Percentiles rank a stretch among this genome's conserved stretches.
These are phyloP conservation scores for Fusarium mangiferae DNA, from an alignment of 2,329 filamentous ascomycete genomes.

Conservation along the genomic window DNA sequence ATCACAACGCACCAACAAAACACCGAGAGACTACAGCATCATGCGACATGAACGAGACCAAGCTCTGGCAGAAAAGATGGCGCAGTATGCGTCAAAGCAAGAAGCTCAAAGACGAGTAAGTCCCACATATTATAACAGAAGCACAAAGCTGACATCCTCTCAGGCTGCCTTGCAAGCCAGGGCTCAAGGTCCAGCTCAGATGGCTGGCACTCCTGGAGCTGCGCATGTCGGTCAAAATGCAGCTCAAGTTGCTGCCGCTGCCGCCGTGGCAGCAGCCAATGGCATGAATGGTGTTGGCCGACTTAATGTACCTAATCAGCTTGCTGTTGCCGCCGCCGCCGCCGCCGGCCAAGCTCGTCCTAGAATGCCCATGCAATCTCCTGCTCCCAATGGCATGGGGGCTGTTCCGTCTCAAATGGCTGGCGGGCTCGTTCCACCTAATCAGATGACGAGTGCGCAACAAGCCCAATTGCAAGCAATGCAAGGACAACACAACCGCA, in stretches of 20 bases:
- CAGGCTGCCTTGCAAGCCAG: conserved; percentile 59
- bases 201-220: conserved; percentile 55
- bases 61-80: conserved; percentile 68
- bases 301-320: conserved; percentile 56
- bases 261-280: conserved; percentile 43
- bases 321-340: conserved; percentile 55
- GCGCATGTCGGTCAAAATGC: conserved; percentile 46
- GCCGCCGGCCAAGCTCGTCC: conserved; percentile 58
- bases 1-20: conserved; percentile 69
- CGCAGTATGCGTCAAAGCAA: conserved; percentile 67
- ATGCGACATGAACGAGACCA: conserved; percentile 89
- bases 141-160: conserved; percentile 41
- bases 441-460: conserved; percentile 72
- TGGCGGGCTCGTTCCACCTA: conserved; percentile 62
- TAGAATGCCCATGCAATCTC: conserved; percentile 65
- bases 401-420: conserved; percentile 60
- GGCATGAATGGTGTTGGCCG: conserved; percentile 48
- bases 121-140: conserved; percentile 22
- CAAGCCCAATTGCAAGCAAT: conserved; percentile 75
- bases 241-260: conserved; percentile 42
- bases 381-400: conserved; percentile 62
- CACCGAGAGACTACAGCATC: conserved; percentile 89
- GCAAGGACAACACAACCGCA: conserved; percentile 67
- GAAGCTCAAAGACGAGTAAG: conserved; percentile 67
- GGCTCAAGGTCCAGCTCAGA: conserved; percentile 58